Conservation (phyloP, 371 early-diverging fungal genomes). For the Gilbertella persicaria region DNA sequence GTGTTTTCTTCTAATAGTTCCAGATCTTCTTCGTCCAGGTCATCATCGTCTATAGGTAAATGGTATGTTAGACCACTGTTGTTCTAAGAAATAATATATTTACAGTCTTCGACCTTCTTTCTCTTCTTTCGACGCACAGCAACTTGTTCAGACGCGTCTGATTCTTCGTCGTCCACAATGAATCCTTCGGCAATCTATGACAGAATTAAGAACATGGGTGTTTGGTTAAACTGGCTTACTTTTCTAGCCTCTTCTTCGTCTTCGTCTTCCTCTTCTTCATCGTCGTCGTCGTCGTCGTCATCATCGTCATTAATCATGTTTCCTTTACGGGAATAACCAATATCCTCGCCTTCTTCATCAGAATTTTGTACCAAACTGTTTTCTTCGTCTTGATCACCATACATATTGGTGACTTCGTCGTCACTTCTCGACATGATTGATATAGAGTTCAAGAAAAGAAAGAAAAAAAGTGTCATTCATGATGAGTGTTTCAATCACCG, state of each 20-base stretch:
- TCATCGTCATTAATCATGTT: conserved; percentile 43
- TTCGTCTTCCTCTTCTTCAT: conserved; percentile 63
- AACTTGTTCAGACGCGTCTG: conserved; percentile 41
- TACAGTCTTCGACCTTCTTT: conserved; percentile 55
- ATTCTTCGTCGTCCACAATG: conserved; percentile 69
- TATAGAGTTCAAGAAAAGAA: too few species aligned
- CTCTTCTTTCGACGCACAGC: conserved; percentile 47
- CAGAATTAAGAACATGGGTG: neutral
- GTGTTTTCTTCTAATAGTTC: conserved; percentile 85
- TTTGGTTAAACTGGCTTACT: conserved; percentile 16
- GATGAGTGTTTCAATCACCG: too few species aligned
- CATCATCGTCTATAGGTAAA: conserved; percentile 59
- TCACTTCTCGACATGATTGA: conserved; percentile 24
- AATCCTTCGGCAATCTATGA: conserved; percentile 63
- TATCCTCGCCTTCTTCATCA: conserved; percentile 53
- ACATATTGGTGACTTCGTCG: conserved; percentile 21
- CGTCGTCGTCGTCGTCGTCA: conserved; percentile 50
- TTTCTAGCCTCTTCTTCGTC: conserved; percentile 59
- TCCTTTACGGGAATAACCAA: conserved; percentile 42
- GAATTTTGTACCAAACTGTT: conserved; percentile 10
- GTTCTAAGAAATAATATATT: neutral
- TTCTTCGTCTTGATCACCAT: conserved; percentile 21
- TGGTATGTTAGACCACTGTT: too few species aligned
- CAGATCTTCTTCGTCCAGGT: conserved; percentile 88
- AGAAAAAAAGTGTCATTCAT: too few species aligned